phyloP scores from a whole-genome alignment of 768 basidiomycete genomes.

The Stropharia rugosoannulata region DNA sequence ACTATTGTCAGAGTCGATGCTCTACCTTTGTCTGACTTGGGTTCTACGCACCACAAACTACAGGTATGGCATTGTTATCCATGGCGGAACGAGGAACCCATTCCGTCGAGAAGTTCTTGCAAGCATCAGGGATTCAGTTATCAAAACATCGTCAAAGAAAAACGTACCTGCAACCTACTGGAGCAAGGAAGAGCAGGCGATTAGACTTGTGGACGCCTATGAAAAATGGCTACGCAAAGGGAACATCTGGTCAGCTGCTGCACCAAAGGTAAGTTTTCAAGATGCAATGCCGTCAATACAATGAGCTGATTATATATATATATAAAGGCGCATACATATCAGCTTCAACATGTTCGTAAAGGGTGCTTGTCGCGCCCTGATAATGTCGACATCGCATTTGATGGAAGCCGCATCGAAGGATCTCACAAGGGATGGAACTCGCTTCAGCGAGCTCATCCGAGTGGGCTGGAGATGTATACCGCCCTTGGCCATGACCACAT shows the following conservation, averaged over 20 bases:
- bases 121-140: neutral
- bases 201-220: neutral
- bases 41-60: too few species aligned
- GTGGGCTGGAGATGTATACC: constrained; percentile 7
- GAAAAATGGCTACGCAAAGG: neutral
- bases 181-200: constrained; percentile 2
- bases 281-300: too few species aligned
- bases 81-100: neutral
- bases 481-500: constrained; percentile 7
- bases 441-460: neutral
- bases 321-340: too few species aligned
- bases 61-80: constrained; percentile 1
- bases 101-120: neutral
- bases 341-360: too few species aligned
- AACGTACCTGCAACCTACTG: constrained; percentile 4
- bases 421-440: constrained; percentile 11
- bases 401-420: constrained; percentile 11
- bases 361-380: too few species aligned
- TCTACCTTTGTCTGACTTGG: neutral
- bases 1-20: too few species aligned
- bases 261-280: constrained; percentile 8
- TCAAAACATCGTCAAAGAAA: neutral
- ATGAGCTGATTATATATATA: too few species aligned
- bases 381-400: too few species aligned
- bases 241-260: neutral